Conservation (phyloP, 2,329 filamentous ascomycete genomes). For the Pleoardoris graminearum region DNA sequence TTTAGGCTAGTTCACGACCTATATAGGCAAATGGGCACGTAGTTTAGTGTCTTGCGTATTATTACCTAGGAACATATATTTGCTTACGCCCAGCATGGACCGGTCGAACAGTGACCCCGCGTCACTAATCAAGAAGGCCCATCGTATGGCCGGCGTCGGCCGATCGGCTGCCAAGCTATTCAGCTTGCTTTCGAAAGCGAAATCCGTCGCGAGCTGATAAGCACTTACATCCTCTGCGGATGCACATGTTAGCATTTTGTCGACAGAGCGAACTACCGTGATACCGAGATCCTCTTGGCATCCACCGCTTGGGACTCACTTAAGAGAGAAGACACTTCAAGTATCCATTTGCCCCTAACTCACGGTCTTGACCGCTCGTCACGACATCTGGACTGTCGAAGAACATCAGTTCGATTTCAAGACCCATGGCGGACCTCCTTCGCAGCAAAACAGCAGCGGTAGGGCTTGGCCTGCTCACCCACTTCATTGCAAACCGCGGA, state of each 20-base stretch:
- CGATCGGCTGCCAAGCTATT: neutral
- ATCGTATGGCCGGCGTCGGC: neutral
- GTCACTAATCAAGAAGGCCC: neutral
- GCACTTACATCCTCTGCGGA: neutral
- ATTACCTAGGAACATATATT: too few relatives aligned
- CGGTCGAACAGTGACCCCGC: neutral
- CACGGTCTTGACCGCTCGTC: too few relatives aligned
- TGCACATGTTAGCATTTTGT: too few relatives aligned
- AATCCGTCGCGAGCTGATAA: neutral
- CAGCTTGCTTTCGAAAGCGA: neutral
- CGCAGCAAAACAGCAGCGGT: conserved; percentile 25
- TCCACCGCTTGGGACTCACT: too few relatives aligned
- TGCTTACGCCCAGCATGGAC: too few relatives aligned
- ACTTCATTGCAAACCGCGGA: conserved; percentile 24
- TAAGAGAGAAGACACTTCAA: too few relatives aligned
- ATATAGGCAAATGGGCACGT: too few relatives aligned
- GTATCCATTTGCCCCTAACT: neutral
- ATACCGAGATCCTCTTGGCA: too few relatives aligned
- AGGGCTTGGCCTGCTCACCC: conserved; percentile 27
- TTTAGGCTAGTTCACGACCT: too few relatives aligned
- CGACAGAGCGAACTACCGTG: too few relatives aligned
- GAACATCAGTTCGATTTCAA: neutral
- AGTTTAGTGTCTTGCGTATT: too few relatives aligned
- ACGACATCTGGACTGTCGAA: too few relatives aligned
- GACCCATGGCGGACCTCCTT: conserved; percentile 16